These are phyloP conservation scores for Diplocarpon mali DNA, from an alignment of 2,329 filamentous ascomycete species.

Conservation along the genomic window DNA sequence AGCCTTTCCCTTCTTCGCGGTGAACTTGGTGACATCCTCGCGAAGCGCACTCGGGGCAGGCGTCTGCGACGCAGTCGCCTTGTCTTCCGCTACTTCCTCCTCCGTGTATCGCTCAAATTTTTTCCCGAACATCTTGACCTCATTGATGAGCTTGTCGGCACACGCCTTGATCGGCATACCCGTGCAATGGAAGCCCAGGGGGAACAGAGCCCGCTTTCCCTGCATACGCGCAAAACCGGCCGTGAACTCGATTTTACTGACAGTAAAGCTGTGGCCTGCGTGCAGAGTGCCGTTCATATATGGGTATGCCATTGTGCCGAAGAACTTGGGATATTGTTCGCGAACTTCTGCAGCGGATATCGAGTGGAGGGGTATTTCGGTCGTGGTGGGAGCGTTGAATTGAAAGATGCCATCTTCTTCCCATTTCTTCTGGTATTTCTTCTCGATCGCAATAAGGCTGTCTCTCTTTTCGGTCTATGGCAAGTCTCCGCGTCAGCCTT, in stretches of 20 bases:
- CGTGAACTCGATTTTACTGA: slow-evolving; percentile 87
- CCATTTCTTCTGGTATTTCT: slow-evolving; percentile 87
- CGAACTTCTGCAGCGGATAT: slow-evolving; percentile 66
- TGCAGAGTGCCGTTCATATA: slow-evolving; percentile 87
- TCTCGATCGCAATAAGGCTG: slow-evolving; percentile 70
- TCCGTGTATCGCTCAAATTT: slow-evolving; percentile 71
- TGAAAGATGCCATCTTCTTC: slow-evolving; percentile 70
- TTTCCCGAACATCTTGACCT: slow-evolving; percentile 79
- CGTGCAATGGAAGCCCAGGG: slow-evolving; percentile 90
- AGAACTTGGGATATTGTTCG: slow-evolving; percentile 81
- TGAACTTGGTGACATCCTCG: slow-evolving; percentile 84
- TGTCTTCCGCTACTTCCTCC: slow-evolving; percentile 42
- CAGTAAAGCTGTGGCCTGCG: slow-evolving; percentile 85
- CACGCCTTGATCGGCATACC: slow-evolving; percentile 98
- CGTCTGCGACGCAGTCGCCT: slow-evolving; percentile 36
- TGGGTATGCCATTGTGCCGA: slow-evolving; percentile 65
- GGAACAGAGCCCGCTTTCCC: slow-evolving; percentile 78
- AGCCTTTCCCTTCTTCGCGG: slow-evolving; percentile 85
- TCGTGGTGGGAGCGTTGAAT: slow-evolving; percentile 67
- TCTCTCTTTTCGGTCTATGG: slow-evolving; percentile 75
- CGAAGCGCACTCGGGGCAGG: slow-evolving; percentile 56
- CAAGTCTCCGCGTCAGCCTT: slow-evolving; percentile 1
- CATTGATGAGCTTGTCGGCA: slow-evolving; percentile 85
- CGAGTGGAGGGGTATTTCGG: slow-evolving; percentile 65
- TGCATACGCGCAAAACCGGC: slow-evolving; percentile 81